A percentile compares a stretch with the other conserved stretches of the same genome.
These are phyloP conservation scores for Citrus australasica DNA, from an alignment of 345 rosid genomes.

Conservation along the genomic window DNA sequence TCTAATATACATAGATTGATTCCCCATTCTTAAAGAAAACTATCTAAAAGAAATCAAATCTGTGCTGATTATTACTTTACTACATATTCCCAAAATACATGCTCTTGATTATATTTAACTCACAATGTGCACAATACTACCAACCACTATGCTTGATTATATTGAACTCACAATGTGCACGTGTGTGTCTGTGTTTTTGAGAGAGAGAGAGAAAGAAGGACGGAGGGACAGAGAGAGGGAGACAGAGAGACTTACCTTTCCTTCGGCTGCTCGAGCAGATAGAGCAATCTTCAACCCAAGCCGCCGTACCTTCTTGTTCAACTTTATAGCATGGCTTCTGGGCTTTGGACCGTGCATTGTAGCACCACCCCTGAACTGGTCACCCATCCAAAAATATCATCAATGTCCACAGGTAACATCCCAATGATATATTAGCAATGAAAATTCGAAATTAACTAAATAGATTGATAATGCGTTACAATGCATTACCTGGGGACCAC, in stretches of 20 bases:
- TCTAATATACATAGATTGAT: background rate
- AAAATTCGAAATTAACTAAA: background rate
- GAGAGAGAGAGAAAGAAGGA: background rate
- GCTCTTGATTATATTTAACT: background rate
- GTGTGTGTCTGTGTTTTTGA: background rate
- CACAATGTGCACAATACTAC: background rate
- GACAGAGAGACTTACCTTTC: constrained; percentile 55
- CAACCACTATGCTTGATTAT: background rate
- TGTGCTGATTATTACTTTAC: background rate
- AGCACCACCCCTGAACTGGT: constrained; percentile 90
- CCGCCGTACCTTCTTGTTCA: constrained; percentile 88
- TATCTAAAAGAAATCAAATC: background rate
- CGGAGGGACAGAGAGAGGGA: background rate
- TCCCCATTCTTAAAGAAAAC: background rate
- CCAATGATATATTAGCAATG: constrained; percentile 7
- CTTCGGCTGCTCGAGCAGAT: constrained; percentile 92
- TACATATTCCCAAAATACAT: background rate
- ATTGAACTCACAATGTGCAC: background rate
- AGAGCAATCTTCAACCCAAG: constrained; percentile 90
- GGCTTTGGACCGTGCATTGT: constrained; percentile 93
- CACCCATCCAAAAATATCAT: constrained; percentile 19
- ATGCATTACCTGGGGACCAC: constrained; percentile 78
- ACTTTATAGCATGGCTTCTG: constrained; percentile 85
- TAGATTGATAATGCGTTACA: constrained; percentile 4
- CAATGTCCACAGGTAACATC: constrained; percentile 7